Evolutionary conservation across 306 rosid genomes (phyloP).

Genomic region (Pyrus communis): DNA sequence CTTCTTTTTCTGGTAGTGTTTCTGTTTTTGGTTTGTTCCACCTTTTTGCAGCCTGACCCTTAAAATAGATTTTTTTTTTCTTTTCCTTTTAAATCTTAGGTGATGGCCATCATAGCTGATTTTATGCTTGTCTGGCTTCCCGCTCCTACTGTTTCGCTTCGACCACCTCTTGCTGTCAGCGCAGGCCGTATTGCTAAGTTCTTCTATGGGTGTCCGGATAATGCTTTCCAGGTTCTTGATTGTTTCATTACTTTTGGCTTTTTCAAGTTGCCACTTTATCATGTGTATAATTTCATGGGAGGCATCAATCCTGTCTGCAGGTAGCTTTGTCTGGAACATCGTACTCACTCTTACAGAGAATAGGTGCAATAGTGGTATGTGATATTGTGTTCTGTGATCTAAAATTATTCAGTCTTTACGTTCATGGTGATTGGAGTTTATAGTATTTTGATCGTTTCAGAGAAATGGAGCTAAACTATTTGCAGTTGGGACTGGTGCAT

Average conservation of each 20-base stretch:
- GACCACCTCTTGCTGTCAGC: constrained; percentile 52
- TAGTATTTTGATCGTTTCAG: constrained; percentile 7
- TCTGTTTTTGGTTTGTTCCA: not conserved
- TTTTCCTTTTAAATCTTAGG: constrained; percentile 5
- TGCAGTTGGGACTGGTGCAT: constrained; percentile 38
- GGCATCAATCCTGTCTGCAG: constrained; percentile 12
- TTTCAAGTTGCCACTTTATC: not conserved
- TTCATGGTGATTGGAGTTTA: not conserved
- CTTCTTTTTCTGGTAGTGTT: not conserved
- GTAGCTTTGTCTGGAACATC: constrained; percentile 41
- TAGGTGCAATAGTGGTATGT: constrained; percentile 41
- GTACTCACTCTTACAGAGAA: constrained; percentile 34
- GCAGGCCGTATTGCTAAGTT: constrained; percentile 74
- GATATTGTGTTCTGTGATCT: not conserved
- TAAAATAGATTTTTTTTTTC: not conserved
- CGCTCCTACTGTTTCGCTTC: constrained; percentile 85
- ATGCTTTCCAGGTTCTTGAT: constrained; percentile 76
- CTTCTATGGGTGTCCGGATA: constrained; percentile 92
- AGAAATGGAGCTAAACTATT: constrained; percentile 43
- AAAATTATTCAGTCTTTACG: not conserved
- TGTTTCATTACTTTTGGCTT: not conserved
- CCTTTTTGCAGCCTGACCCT: not conserved
- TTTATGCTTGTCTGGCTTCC: constrained; percentile 58
- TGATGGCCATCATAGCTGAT: constrained; percentile 50
- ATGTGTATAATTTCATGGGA: not conserved